These are phyloP conservation scores for Onygena corvina DNA, from an alignment of 2,329 filamentous ascomycete species.

Conservation along the genomic window DNA sequence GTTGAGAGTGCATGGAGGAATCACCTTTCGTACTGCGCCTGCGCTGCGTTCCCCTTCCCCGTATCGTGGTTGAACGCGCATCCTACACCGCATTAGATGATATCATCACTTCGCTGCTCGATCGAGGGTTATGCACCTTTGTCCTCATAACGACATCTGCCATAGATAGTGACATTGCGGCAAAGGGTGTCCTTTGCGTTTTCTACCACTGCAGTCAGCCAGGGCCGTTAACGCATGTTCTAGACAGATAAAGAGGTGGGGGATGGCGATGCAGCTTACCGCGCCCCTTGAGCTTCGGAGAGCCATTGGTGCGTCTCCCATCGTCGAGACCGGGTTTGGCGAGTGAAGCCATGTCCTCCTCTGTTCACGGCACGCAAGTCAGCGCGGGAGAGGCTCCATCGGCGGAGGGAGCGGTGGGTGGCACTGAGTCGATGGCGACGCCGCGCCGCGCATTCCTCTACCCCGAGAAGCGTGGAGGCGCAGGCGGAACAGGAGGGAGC, in stretches of 20 bases:
- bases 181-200: constrained; percentile 79
- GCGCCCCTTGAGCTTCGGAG: constrained; percentile 39
- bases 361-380: constrained; percentile 22
- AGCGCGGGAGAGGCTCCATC: constrained; percentile 32
- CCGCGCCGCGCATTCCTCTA: constrained; percentile 1
- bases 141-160: constrained; percentile 83
- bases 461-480: too few relatives aligned
- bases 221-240: not conserved
- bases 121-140: constrained; percentile 44
- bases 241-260: not conserved
- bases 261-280: constrained; percentile 27
- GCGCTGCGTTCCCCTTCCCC: constrained; percentile 42
- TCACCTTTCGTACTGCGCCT: constrained; percentile 26
- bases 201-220: constrained; percentile 38
- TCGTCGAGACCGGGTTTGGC: constrained; percentile 36
- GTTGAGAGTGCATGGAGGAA: constrained; percentile 4
- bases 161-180: constrained; percentile 86
- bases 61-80: constrained; percentile 84
- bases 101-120: not conserved
- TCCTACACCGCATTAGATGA: constrained; percentile 30
- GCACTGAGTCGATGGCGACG: not conserved
- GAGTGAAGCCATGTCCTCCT: constrained; percentile 34
- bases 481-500: too few relatives aligned
- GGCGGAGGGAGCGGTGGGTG: constrained; percentile 18
- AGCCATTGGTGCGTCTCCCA: constrained; percentile 34